phyloP scores from a whole-genome alignment of 1,139 yeast species.

The Nakaseomyces glabratus region DNA sequence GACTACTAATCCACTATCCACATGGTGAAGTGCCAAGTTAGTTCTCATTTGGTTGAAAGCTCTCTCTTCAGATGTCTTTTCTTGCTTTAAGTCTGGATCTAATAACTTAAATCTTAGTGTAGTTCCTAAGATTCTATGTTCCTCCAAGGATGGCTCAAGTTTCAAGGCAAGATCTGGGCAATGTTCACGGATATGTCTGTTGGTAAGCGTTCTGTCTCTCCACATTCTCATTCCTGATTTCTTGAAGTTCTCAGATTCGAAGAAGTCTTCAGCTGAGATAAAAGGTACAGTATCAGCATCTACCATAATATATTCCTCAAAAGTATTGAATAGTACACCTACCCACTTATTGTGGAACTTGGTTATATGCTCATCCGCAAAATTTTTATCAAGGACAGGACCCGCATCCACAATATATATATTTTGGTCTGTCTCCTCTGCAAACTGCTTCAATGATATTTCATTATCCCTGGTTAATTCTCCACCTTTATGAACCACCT shows the following conservation, averaged over 20 bases:
- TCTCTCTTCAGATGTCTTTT: constrained; percentile 14
- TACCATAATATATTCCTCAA: constrained; percentile 40
- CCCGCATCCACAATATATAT: constrained; percentile 40
- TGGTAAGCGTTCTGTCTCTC: constrained; percentile 39
- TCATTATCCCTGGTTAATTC: constrained; percentile 17
- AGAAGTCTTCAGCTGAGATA: constrained; percentile 34
- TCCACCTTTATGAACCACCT: constrained; percentile 37
- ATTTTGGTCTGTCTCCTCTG: constrained; percentile 31
- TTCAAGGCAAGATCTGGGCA: constrained; percentile 32
- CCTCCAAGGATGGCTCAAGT: constrained; percentile 37
- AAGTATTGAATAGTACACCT: constrained; percentile 42
- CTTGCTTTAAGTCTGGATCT: constrained; percentile 16
- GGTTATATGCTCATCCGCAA: constrained; percentile 31
- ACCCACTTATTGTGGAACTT: constrained; percentile 42
- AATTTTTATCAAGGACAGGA: constrained; percentile 29
- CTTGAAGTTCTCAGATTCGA: constrained; percentile 34
- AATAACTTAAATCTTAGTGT: constrained; percentile 24
- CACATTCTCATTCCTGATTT: constrained; percentile 40
- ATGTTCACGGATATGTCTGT: constrained; percentile 18
- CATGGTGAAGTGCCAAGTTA: constrained; percentile 35
- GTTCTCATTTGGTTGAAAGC: constrained; percentile 27
- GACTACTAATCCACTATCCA: constrained; percentile 46
- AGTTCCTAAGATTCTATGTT: constrained; percentile 31
- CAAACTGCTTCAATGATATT: constrained; percentile 9
- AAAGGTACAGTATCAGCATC: constrained; percentile 46